Evolutionary conservation across 2,329 filamentous ascomycete species (phyloP).

Genomic region (Phyllosticta capitalensis): DNA sequence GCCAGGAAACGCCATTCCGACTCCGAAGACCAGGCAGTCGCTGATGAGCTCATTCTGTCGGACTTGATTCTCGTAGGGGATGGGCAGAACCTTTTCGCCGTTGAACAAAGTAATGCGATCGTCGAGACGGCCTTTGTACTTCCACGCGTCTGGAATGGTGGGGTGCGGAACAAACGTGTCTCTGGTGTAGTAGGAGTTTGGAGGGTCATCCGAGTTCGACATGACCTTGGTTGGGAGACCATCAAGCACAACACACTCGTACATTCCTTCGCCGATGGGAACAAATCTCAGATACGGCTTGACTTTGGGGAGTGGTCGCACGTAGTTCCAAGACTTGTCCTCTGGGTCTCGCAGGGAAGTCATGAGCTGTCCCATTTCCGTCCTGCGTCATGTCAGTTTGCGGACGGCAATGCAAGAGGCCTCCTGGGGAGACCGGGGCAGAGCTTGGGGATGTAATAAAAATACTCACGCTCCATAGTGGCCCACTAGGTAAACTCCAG

Average conservation of each 20-base stretch:
- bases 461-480: conserved; percentile 45
- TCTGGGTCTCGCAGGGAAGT: conserved; percentile 43
- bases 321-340: conserved; percentile 53
- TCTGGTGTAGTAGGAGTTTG: conserved; percentile 38
- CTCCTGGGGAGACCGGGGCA: too few relatives aligned
- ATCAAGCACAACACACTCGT: conserved; percentile 18
- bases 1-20: conserved; percentile 43
- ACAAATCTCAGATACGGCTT: conserved; percentile 22
- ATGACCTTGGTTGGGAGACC: conserved; percentile 21
- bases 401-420: too few relatives aligned
- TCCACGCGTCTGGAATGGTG: conserved; percentile 35
- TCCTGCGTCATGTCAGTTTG: conserved; percentile 25
- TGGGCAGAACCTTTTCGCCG: conserved; percentile 41
- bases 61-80: conserved; percentile 45
- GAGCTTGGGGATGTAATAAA: too few relatives aligned
- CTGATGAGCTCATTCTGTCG: conserved; percentile 43
- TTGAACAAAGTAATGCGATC: conserved; percentile 40
- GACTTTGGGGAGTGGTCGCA: conserved; percentile 35
- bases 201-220: conserved; percentile 37
- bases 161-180: conserved; percentile 41
- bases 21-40: conserved; percentile 50
- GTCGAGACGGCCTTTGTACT: conserved; percentile 38
- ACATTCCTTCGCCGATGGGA: not conserved
- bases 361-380: conserved; percentile 54
- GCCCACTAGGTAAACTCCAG: conserved; percentile 46